Conservation (phyloP, 331 rosid species). For the Cucumis variabilis region DNA sequence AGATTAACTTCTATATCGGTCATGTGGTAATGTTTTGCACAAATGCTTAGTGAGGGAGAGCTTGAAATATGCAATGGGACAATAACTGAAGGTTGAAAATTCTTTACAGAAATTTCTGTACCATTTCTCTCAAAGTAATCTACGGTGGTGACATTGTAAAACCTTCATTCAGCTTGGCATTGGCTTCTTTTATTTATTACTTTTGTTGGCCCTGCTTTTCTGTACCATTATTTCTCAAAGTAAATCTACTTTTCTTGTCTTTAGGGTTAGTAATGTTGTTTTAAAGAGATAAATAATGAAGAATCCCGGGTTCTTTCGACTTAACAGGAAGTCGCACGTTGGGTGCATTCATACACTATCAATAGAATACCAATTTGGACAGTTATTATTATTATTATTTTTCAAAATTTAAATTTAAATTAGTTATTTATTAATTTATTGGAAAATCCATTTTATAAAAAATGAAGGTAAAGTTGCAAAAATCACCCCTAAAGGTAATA, state of each 20-base stretch:
- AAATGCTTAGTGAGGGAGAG: slow-evolving; percentile 5
- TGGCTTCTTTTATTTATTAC: neutral
- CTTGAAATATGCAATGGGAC: neutral
- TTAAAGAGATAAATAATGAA: too few relatives aligned
- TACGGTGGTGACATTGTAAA: neutral
- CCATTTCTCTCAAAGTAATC: neutral
- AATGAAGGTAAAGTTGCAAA: too few relatives aligned
- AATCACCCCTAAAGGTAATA: too few relatives aligned
- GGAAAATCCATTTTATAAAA: too few relatives aligned
- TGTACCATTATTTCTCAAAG: too few relatives aligned
- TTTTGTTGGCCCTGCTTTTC: neutral
- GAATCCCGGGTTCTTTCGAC: too few relatives aligned
- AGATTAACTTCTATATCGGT: neutral
- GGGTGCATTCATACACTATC: too few relatives aligned
- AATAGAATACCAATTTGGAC: too few relatives aligned
- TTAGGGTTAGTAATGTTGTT: neutral
- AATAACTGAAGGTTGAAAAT: neutral
- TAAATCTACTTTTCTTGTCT: neutral
- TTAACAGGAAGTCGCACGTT: too few relatives aligned
- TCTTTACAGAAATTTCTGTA: neutral
- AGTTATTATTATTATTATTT: too few relatives aligned
- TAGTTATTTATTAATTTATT: too few relatives aligned
- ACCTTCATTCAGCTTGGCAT: neutral
- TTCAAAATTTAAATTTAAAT: too few relatives aligned
- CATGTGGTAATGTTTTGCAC: neutral